Base-by-base conservation (phyloP, 805 yeast genomes). In the Schwanniomyces pseudopolymorphus region DNA sequence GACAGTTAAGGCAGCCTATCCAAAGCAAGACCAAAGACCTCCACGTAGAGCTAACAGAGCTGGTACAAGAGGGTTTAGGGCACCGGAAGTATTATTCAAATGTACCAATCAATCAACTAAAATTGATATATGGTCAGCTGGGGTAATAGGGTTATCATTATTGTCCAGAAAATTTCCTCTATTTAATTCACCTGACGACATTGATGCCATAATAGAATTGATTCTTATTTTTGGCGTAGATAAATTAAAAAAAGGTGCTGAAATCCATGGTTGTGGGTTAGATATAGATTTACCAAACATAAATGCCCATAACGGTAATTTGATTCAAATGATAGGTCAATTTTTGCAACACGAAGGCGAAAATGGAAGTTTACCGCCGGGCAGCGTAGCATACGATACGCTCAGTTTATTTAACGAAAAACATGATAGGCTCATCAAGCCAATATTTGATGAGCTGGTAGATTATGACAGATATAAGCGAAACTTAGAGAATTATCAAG, bases 41-140 rank as follows among this genome's bases (percentile, higher is more conserved):
- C 88, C 94, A 1, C 78, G 96, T 57, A 78, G 99, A 47, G 98
- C 98, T 0, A 94, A 94, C 59, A 82, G 99, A 56, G 99, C 99
- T 14, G 97, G 97, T 7, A 90, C 97, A 1, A 76, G 97, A 56
- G 97, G 97, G 0, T 90, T 90, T 60, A 75, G 97, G 55, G 96
- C 97, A 0, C 97, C 97, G 0, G 97, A 90, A 61, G 97, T 90
- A 3, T 69, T 91, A 45, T 77, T 89, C 66, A 89, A 89, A 61
- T 90, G 97, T 65, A 79, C 87, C 1, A 83, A 87, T 48, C 97
- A 90, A 68, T 77, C 86, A 3, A 80, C 87, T 5, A 86, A 85
- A 61, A 81, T 90, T 38, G 97, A 90, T 64, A 79, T 89, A 7
- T 90, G 97, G 97, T 85, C 96, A 0, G 95, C 89, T 0, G 97